Evolutionary conservation across 345 rosid species (phyloP).

Genomic region (Mangifera indica): DNA sequence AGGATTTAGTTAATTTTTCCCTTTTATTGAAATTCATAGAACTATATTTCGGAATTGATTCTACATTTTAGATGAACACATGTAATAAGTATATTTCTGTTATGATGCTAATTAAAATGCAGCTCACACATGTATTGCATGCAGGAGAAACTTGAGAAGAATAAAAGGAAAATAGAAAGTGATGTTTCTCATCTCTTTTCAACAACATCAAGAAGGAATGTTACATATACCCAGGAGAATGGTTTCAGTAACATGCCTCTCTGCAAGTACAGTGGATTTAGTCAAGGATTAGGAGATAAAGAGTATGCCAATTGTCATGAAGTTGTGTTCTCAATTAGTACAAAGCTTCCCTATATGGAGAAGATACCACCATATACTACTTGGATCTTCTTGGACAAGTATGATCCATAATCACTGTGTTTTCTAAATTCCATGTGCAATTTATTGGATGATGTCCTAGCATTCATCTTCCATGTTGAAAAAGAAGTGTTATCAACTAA

Average conservation of each 20-base stretch:
- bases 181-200: conserved; percentile 41
- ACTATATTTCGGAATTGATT: neutral
- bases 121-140: conserved; percentile 9
- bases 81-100: neutral
- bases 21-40: neutral
- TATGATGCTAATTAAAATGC: neutral
- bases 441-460: conserved; percentile 14
- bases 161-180: conserved; percentile 54
- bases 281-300: conserved; percentile 60
- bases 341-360: conserved; percentile 61
- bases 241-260: conserved; percentile 46
- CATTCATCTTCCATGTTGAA: conserved; percentile 1
- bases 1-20: conserved; percentile 3
- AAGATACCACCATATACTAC: conserved; percentile 89
- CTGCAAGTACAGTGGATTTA: conserved; percentile 53
- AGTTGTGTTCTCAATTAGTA: conserved; percentile 40
- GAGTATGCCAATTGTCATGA: conserved; percentile 66
- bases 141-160: conserved; percentile 73
- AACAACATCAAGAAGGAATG: conserved; percentile 43
- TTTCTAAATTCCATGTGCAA: neutral
- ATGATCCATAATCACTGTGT: conserved; percentile 19
- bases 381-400: conserved; percentile 97
- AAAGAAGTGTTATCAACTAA: neutral
- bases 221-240: conserved; percentile 25
- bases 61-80: neutral